These are phyloP conservation scores for Rhinocladiella similis DNA, from an alignment of 2,329 filamentous ascomycete genomes.

Conservation along the genomic window DNA sequence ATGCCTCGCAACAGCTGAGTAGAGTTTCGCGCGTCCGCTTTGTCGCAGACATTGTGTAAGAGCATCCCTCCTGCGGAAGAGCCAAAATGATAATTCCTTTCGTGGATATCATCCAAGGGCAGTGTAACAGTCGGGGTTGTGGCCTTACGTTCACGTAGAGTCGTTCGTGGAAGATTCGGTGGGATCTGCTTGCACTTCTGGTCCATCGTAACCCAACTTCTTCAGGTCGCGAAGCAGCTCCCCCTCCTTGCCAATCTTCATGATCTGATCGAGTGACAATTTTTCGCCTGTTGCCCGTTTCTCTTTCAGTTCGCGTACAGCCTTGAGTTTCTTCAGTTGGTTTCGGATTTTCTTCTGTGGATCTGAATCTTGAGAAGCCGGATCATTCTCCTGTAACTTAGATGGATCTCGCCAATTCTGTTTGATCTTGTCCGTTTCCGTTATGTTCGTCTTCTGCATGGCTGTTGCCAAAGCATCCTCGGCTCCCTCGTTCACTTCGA, in stretches of 20 bases:
- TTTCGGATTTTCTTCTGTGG: constrained; percentile 91
- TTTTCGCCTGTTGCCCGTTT: constrained; percentile 87
- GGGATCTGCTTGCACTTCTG: constrained; percentile 44
- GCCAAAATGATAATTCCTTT: not conserved
- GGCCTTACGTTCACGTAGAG: not conserved
- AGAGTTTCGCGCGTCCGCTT: too few relatives aligned
- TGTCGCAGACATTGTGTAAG: too few relatives aligned
- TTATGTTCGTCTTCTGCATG: constrained; percentile 17
- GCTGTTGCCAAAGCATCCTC: constrained; percentile 37
- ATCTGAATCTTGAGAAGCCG: constrained; percentile 68
- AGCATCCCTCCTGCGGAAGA: not conserved
- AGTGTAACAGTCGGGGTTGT: not conserved
- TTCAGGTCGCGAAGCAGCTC: constrained; percentile 89
- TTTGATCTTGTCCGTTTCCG: constrained; percentile 28
- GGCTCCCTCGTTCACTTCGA: constrained; percentile 47
- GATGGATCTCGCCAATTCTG: constrained; percentile 30
- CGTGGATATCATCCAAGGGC: not conserved
- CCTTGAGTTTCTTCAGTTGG: constrained; percentile 90
- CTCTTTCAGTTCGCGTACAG: constrained; percentile 83
- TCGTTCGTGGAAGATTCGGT: constrained; percentile 1
- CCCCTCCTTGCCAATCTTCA: constrained; percentile 96
- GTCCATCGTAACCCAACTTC: constrained; percentile 76
- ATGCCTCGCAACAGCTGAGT: too few relatives aligned
- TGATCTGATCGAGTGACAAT: constrained; percentile 88
- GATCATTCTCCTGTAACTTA: constrained; percentile 30